Base-by-base conservation (phyloP, 2,329 filamentous ascomycete species). In the Colletotrichum australisinense region DNA sequence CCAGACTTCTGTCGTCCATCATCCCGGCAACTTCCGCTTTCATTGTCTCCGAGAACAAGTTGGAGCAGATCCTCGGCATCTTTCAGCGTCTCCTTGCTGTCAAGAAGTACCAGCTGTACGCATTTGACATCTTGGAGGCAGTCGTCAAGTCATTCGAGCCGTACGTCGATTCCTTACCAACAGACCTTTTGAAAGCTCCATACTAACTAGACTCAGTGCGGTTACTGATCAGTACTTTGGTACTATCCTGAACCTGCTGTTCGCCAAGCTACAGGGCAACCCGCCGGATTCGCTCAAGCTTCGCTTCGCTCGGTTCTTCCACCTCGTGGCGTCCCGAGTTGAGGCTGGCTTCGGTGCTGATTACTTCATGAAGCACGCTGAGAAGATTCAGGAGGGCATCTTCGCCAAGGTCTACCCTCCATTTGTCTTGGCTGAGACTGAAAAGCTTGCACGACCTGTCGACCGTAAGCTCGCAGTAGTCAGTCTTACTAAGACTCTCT, bases 391-490 rank as follows among this genome's bases (percentile, higher is more conserved):
- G 82, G 86, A 90, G 30, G 91, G 91, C 63, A 89, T 97, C 55
- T 98, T 98, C 82, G 92, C 92, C 22, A 92, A 93, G 35, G 90
- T 99, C 68, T 99, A 99, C 84, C 90, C 95, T 8, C 91, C 87
- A 42, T 93, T 98, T 79, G 94, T 99, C 77, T 90, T 99, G 8
- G 93, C 94, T 0, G 93, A 95, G 72, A 98, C 96, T 0, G 93
- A 96, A 81, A 95, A 97, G 83, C 90, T 99, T 30, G 92, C 93
- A 30, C 92, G 94, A 5, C 95, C 97, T 1, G 88, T 95, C 38
- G 97, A 99, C 81, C 94, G 97, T 78, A 99, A 99, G 85, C 92
- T 93, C 2, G 97, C 96, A 2, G 95, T 98, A 24, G 90, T 99
- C 42, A 98, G 95, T 1, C 92, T 98, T 76, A 96, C 96, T 46